These are phyloP conservation scores for Arachis stenosperma DNA, from an alignment of 306 rosid genomes.

Conservation along the genomic window DNA sequence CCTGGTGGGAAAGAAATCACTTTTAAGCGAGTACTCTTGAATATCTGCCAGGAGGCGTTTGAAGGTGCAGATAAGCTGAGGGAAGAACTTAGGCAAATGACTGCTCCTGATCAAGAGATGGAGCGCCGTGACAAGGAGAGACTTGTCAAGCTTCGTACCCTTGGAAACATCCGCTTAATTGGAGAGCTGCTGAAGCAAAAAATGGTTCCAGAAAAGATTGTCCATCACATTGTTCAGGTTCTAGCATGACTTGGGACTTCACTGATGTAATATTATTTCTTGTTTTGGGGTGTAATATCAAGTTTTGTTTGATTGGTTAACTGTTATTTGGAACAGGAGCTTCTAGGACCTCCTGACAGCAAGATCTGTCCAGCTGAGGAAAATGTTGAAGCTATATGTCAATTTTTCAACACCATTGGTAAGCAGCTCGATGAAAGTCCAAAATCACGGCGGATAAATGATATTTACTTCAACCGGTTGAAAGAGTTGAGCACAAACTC, in stretches of 20 bases:
- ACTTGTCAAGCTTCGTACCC: conserved; percentile 83
- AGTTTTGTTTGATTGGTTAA: conserved; percentile 24
- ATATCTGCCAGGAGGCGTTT: conserved; percentile 96
- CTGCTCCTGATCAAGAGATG: conserved; percentile 82
- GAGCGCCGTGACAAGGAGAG: conserved; percentile 90
- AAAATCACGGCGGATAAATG: conserved; percentile 83
- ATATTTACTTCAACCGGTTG: conserved; percentile 72
- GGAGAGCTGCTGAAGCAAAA: conserved; percentile 99
- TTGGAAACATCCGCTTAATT: conserved; percentile 92
- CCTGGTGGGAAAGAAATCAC: conserved; percentile 87
- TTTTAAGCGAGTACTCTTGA: conserved; percentile 84
- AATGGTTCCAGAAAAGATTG: conserved; percentile 97
- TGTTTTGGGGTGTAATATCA: conserved; percentile 21
- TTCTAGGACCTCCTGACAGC: conserved; percentile 73
- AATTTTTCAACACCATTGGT: conserved; percentile 91
- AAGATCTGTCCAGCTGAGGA: conserved; percentile 94
- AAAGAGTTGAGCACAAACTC: conserved; percentile 73
- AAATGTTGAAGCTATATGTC: conserved; percentile 98
- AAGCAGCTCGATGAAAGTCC: conserved; percentile 88
- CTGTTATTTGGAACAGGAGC: conserved; percentile 67
- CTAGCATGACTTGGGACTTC: conserved; percentile 34
- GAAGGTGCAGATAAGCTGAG: conserved; percentile 87
- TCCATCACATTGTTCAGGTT: conserved; percentile 97
- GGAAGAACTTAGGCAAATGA: conserved; percentile 84
- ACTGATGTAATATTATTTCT: conserved; percentile 18